These are phyloP conservation scores for Microdochium trichocladiopsis DNA, from an alignment of 2,329 filamentous ascomycete species.

Conservation along the genomic window DNA sequence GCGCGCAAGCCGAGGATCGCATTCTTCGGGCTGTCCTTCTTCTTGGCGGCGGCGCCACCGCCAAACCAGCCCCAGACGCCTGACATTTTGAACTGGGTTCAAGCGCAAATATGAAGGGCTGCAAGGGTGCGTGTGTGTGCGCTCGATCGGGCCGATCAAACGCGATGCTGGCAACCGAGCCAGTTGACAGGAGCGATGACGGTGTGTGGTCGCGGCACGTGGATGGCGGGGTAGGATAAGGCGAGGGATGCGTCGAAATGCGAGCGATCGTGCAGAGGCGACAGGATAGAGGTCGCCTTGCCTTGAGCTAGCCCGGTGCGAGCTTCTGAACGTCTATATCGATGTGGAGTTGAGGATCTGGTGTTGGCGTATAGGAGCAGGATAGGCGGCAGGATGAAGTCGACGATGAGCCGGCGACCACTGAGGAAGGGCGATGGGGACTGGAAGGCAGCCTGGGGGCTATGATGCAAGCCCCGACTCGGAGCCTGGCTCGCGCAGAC, in stretches of 20 bases:
- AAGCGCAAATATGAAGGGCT: constrained; percentile 4
- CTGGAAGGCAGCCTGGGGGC: neutral
- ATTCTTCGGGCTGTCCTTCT: constrained; percentile 93
- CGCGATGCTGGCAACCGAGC: constrained; percentile 1
- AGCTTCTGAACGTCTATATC: too few species aligned
- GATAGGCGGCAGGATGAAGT: neutral
- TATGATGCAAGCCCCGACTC: neutral
- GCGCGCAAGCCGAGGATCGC: constrained; percentile 82
- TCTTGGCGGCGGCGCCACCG: constrained; percentile 72
- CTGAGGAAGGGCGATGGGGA: neutral
- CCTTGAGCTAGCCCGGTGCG: too few species aligned
- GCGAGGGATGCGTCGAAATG: neutral
- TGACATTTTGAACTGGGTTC: constrained; percentile 42
- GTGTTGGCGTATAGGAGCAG: neutral
- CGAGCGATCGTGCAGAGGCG: neutral
- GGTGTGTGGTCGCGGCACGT: neutral
- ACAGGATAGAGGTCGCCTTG: neutral
- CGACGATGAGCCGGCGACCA: neutral
- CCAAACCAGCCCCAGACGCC: constrained; percentile 88
- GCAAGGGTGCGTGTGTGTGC: constrained; percentile 1
- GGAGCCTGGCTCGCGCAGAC: neutral
- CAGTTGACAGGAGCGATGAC: neutral
- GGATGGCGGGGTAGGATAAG: neutral
- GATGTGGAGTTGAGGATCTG: too few species aligned
- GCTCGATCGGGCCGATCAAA: constrained; percentile 3